Evolutionary conservation across 768 basidiomycete genomes (phyloP).

Genomic region (Lactarius vividus): DNA sequence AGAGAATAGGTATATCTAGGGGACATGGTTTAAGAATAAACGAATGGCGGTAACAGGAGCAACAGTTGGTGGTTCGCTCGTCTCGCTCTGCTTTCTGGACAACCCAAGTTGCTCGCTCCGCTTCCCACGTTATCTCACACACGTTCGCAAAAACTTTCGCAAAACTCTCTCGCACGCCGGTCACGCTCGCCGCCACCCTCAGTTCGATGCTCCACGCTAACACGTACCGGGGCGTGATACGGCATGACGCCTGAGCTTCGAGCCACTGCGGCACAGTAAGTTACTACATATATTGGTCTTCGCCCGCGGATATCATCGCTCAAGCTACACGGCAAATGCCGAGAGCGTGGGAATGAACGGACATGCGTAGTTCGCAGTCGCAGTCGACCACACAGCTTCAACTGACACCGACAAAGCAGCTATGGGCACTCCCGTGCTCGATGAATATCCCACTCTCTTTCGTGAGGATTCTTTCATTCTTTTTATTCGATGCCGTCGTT

Average conservation of each 20-base stretch:
- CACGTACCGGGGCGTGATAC: not conserved
- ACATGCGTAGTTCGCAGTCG: not conserved
- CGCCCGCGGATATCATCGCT: not conserved
- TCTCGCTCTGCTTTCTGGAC: too few species aligned
- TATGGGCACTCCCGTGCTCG: conserved; percentile 39
- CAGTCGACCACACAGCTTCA: not conserved
- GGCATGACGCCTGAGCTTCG: too few species aligned
- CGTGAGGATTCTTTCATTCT: conserved; percentile 48
- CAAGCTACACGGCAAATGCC: not conserved
- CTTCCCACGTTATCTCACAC: too few species aligned
- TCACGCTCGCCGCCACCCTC: too few species aligned
- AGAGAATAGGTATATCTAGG: not conserved
- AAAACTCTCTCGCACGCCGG: too few species aligned
- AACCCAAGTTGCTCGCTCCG: too few species aligned
- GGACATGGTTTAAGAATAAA: not conserved
- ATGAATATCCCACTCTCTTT: conserved; percentile 81
- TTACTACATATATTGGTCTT: not conserved
- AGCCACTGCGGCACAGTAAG: not conserved
- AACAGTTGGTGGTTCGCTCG: not conserved
- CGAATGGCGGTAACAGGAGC: not conserved
- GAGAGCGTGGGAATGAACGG: not conserved
- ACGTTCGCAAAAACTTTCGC: too few species aligned
- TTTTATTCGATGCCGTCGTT: not conserved
- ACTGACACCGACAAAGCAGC: conserved; percentile 17
- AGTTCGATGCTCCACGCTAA: not conserved